Conservation (phyloP, 495 filamentous ascomycete genomes). For the Penicillium egyptiacum region DNA sequence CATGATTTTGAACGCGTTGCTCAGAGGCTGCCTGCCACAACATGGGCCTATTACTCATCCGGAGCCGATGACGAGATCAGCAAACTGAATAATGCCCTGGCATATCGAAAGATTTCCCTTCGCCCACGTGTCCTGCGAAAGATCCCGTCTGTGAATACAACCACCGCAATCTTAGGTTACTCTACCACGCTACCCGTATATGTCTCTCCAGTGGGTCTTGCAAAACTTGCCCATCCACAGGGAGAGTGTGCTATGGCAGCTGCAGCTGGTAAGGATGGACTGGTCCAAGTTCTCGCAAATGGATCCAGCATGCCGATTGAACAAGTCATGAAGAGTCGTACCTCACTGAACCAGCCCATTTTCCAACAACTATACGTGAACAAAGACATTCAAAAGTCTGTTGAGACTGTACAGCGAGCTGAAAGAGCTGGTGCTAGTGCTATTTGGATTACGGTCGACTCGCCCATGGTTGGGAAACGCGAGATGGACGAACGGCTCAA, state of each 20-base stretch:
- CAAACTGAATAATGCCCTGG: slow-evolving; percentile 73
- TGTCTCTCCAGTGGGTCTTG: slow-evolving; percentile 74
- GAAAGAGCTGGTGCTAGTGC: slow-evolving; percentile 75
- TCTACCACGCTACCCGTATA: slow-evolving; percentile 71
- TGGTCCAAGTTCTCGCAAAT: slow-evolving; percentile 36
- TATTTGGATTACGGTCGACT: slow-evolving; percentile 68
- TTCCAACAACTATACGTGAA: slow-evolving; percentile 92
- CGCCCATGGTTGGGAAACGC: slow-evolving; percentile 60
- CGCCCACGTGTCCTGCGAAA: slow-evolving; percentile 72
- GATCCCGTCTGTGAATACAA: slow-evolving; percentile 67
- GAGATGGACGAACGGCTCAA: slow-evolving; percentile 66
- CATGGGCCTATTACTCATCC: slow-evolving; percentile 85
- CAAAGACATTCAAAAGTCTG: slow-evolving; percentile 73
- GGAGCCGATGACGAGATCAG: slow-evolving; percentile 89
- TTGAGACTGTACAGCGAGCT: slow-evolving; percentile 73
- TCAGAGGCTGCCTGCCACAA: slow-evolving; percentile 55
- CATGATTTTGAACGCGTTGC: slow-evolving; percentile 67
- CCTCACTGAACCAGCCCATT: slow-evolving; percentile 62
- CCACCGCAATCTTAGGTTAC: slow-evolving; percentile 73
- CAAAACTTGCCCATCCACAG: slow-evolving; percentile 77
- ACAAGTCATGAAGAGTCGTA: slow-evolving; percentile 62
- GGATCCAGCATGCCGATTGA: slow-evolving; percentile 58
- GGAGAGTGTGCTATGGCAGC: slow-evolving; percentile 73
- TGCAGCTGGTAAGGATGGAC: slow-evolving; percentile 64
- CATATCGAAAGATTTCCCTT: slow-evolving; percentile 80